Conservation (phyloP, 139 green algal species). For the Closterium sp. region DNA sequence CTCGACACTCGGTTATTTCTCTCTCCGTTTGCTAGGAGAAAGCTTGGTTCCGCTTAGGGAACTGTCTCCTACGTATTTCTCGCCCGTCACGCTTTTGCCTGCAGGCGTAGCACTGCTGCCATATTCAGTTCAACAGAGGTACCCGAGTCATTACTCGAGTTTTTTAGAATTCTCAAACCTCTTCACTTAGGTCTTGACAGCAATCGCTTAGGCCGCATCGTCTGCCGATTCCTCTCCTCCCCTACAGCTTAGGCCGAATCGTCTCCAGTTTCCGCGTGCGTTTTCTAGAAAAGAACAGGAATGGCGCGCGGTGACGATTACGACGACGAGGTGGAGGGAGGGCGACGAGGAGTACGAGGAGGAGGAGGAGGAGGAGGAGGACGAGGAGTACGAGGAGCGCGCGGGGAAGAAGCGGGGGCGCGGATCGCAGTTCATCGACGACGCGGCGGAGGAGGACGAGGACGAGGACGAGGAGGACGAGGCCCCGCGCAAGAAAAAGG, state of each 20-base stretch:
- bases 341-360: constrained; percentile 8
- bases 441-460: background rate
- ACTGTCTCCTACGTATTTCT: background rate
- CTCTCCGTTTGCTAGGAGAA: background rate
- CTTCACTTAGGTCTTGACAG: background rate
- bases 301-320: background rate
- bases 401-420: background rate
- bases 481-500: background rate
- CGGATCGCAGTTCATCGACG: background rate
- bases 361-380: background rate
- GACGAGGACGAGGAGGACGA: background rate
- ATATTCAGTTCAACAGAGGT: background rate
- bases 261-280: no score
- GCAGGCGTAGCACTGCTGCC: background rate
- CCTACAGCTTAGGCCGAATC: no score
- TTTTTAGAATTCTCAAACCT: background rate
- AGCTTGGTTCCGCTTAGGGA: background rate
- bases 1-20: background rate
- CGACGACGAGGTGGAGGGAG: background rate
- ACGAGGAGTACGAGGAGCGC: background rate
- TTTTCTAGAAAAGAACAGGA: background rate
- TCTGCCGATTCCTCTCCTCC: background rate
- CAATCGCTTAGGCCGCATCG: background rate
- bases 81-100: background rate
- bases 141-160: no score